These are phyloP conservation scores for Agaricus blazei DNA, from an alignment of 768 basidiomycete genomes.

Conservation along the genomic window DNA sequence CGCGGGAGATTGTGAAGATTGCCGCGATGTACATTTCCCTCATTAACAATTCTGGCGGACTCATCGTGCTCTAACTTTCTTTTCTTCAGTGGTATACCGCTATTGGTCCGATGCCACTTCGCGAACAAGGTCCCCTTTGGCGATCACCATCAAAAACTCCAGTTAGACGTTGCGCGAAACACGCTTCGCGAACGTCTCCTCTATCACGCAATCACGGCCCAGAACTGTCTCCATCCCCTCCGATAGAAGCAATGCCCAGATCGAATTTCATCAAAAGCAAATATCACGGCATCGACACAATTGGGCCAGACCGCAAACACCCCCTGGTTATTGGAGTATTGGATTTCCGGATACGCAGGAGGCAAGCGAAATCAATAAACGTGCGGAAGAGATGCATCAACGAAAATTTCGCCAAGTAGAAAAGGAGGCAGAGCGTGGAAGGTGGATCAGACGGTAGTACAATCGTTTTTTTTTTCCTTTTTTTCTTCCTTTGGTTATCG, in stretches of 20 bases:
- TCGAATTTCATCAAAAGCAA: conserved; percentile 55
- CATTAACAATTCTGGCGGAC: background rate
- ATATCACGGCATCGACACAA: conserved; percentile 71
- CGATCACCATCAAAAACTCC: conserved; percentile 47
- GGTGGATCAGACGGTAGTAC: conserved; percentile 28
- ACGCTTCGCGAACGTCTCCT: conserved; percentile 10
- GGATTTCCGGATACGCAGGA: conserved; percentile 88
- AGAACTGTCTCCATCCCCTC: conserved; percentile 11
- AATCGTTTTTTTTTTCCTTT: background rate
- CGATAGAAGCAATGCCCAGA: conserved; percentile 20
- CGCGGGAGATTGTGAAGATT: conserved; percentile 79
- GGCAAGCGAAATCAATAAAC: conserved; percentile 66
- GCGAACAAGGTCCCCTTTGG: conserved; percentile 71
- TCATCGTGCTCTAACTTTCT: background rate
- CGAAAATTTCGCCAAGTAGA: conserved; percentile 58
- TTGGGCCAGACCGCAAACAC: conserved; percentile 69
- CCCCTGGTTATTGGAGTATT: conserved; percentile 87
- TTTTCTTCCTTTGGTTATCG: background rate
- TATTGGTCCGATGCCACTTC: conserved; percentile 64
- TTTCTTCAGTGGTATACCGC: conserved; percentile 70
- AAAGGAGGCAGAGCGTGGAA: conserved; percentile 49
- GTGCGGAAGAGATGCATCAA: conserved; percentile 67
- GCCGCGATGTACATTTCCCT: conserved; percentile 53
- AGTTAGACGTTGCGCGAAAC: conserved; percentile 23
- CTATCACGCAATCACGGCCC: conserved; percentile 5